phyloP scores from a whole-genome alignment of 768 basidiomycete species.

The Hygrophorus pudorinus region DNA sequence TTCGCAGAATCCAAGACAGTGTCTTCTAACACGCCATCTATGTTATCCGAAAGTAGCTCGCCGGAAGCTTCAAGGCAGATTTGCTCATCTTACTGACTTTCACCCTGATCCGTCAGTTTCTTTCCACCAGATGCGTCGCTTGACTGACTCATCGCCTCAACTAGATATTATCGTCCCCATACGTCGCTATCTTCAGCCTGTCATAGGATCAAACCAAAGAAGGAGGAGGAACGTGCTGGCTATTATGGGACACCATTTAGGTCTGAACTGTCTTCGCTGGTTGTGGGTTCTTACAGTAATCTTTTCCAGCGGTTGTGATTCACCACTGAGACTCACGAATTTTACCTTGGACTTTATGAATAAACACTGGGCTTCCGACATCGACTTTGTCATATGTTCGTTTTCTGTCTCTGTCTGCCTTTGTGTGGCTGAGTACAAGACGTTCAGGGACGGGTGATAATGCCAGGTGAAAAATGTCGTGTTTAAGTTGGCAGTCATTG shows the following conservation, averaged over 20 bases:
- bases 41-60: background rate
- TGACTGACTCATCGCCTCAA: conserved; percentile 14
- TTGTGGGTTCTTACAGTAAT: too few relatives aligned
- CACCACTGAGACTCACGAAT: conserved; percentile 72
- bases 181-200: conserved; percentile 54
- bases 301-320: conserved; percentile 67
- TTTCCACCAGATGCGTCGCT: background rate
- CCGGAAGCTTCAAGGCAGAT: conserved; percentile 53
- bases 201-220: conserved; percentile 53
- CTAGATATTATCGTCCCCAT: conserved; percentile 47
- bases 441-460: conserved; percentile 66
- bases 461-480: conserved; percentile 36
- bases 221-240: conserved; percentile 41
- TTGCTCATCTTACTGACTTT: conserved; percentile 77
- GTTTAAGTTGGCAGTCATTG: conserved; percentile 1
- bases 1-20: background rate
- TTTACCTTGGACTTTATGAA: conserved; percentile 73
- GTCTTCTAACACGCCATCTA: background rate
- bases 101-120: conserved; percentile 36
- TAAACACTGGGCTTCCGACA: conserved; percentile 68
- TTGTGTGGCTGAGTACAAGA: conserved; percentile 2
- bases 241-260: conserved; percentile 61
- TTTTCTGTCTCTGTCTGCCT: conserved; percentile 9
- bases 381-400: conserved; percentile 87
- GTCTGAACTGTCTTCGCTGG: conserved; percentile 26